Evolutionary conservation across 768 basidiomycete genomes (phyloP).

Genomic region (Termitomyces sp.): DNA sequence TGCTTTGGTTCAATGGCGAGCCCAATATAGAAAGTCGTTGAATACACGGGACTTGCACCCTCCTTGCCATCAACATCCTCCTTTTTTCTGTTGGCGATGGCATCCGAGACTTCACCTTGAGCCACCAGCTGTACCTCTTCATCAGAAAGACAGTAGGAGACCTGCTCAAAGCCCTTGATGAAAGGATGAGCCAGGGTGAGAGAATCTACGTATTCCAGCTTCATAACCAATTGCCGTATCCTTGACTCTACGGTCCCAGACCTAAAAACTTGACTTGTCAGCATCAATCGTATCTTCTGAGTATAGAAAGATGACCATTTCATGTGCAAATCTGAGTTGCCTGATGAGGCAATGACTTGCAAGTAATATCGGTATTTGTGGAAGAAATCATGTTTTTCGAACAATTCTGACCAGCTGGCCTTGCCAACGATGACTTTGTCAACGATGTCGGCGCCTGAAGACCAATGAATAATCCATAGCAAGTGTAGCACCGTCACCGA

Average conservation of each 20-base stretch:
- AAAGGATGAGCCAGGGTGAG: slow-evolving; percentile 93
- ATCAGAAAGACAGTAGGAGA: slow-evolving; percentile 76
- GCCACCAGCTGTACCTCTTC: slow-evolving; percentile 88
- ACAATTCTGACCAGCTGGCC: slow-evolving; percentile 90
- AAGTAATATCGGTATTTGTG: slow-evolving; percentile 95
- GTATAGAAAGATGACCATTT: slow-evolving; percentile 68
- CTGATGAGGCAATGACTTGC: slow-evolving; percentile 92
- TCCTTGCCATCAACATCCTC: slow-evolving; percentile 77
- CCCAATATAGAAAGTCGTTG: slow-evolving; percentile 98
- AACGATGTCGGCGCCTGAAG: slow-evolving; percentile 86
- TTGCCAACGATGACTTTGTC: slow-evolving; percentile 85
- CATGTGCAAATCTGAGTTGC: slow-evolving; percentile 75
- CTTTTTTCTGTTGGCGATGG: slow-evolving; percentile 66
- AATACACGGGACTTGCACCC: slow-evolving; percentile 75
- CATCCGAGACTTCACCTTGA: slow-evolving; percentile 80
- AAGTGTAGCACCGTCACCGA: slow-evolving; percentile 20
- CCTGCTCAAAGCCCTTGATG: slow-evolving; percentile 89
- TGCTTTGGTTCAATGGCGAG: slow-evolving; percentile 88
- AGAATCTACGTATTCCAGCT: slow-evolving; percentile 93
- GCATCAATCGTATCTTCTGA: not conserved
- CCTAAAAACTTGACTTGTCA: slow-evolving; percentile 24
- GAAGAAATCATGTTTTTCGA: slow-evolving; percentile 95
- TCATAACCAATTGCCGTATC: slow-evolving; percentile 94
- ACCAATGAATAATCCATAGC: slow-evolving; percentile 8
- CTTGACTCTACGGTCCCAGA: slow-evolving; percentile 98